Evolutionary conservation across 164 flowering plant genomes (phyloP), one percentile per base, ranked within the genome.

Genomic region (Aristolochia contorta): DNA sequence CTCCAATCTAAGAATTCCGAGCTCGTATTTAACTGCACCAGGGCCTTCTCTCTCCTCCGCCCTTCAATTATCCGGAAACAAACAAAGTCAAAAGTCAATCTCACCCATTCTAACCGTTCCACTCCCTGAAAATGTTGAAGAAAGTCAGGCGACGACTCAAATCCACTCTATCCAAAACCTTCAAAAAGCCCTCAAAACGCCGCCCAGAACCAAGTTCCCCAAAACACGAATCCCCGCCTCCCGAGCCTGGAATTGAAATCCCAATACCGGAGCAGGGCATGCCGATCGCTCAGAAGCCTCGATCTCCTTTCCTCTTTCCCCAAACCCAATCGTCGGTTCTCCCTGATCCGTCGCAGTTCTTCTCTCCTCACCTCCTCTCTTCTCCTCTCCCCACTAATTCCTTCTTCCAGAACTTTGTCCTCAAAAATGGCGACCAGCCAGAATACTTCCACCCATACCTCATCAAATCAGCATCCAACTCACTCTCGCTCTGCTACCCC

Each of bases 401-500:
- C 7, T 93, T 93, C 80, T 93, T 86, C 78, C 97, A 93, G 55
- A 93, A 93, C 79, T 85, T 80, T 18, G 83, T 76, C 47, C 84
- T 93, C 47, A 82, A 88, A 58, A 78, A 80, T 63, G 99, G 99
- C 55, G 96, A 91, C 45, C 90, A 84, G 47, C 91, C 91, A 6
- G 99, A 93, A 56, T 93, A 85, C 74, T 75, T 93, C 20, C 99
- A 93, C 61, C 97, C 99, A 0, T 93, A 93, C 45, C 81, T 86
- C 76, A 59, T 90, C 77, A 82, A 84, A 75, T 80, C 94, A 27
- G 73, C 92, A 0, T 25, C 4, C 10, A 83, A 89, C 18, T 74
- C 90, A 5, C 74, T 90, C 12, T 77, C 94, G 24, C 21, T 90
- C 68, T 90, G 78, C 56, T 85, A 82, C 86, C 97, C 99, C 32